Evolutionary conservation across 257 asterid species (phyloP).

Genomic region (Solanum medicagineum): DNA sequence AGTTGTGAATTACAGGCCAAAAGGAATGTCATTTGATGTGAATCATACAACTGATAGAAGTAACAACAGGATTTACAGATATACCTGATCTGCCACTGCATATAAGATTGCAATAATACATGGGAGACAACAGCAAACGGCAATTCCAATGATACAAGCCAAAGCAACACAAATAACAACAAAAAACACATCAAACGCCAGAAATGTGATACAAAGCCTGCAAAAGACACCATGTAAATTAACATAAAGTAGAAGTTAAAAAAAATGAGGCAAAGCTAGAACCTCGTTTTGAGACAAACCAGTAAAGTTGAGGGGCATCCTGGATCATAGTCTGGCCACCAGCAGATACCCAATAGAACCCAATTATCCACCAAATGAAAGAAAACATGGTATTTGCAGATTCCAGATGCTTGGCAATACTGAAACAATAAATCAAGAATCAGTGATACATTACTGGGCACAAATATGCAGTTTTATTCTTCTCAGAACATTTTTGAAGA

Average conservation of each 20-base stretch:
- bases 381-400: conserved; percentile 96
- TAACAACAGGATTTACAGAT: neutral
- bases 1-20: neutral
- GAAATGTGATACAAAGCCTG: conserved; percentile 93
- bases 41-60: neutral
- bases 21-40: neutral
- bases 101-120: conserved; percentile 86
- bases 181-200: conserved; percentile 96
- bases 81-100: conserved; percentile 98
- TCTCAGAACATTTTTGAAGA: neutral
- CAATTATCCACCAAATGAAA: conserved; percentile 98
- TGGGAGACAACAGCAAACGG: conserved; percentile 98
- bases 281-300: conserved; percentile 67
- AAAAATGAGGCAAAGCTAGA: conserved; percentile 53
- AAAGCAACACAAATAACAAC: conserved; percentile 89
- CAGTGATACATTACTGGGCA: neutral
- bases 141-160: conserved; percentile 91
- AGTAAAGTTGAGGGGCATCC: conserved; percentile 86
- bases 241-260: neutral
- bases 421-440: conserved; percentile 53
- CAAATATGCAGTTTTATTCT: neutral
- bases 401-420: conserved; percentile 75
- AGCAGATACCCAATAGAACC: conserved; percentile 94
- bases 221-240: conserved; percentile 7
- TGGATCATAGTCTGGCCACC: conserved; percentile 54